These are phyloP conservation scores for Fusarium sp. DNA, from an alignment of 2,329 filamentous ascomycete genomes.

Conservation along the genomic window DNA sequence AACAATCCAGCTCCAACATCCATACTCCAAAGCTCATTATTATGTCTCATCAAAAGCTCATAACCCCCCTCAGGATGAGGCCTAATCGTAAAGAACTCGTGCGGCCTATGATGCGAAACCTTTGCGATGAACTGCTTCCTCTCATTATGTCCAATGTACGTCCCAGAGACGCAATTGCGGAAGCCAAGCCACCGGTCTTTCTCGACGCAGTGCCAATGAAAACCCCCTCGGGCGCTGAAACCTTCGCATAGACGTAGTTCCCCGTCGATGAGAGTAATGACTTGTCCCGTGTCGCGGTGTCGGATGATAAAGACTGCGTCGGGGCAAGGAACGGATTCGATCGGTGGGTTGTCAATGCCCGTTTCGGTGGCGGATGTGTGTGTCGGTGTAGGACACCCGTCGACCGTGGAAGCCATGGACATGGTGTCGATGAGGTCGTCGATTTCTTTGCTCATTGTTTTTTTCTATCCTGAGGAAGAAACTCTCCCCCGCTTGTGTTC, in stretches of 20 bases:
- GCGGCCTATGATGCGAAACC: conserved; percentile 39
- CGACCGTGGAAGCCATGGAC: conserved; percentile 37
- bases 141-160: conserved; percentile 50
- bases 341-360: background rate
- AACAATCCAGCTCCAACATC: conserved; percentile 34
- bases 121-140: conserved; percentile 37
- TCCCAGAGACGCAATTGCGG: conserved; percentile 49
- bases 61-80: conserved; percentile 49
- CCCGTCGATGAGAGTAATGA: conserved; percentile 49
- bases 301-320: conserved; percentile 49
- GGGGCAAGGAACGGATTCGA: conserved; percentile 41
- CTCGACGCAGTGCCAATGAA: conserved; percentile 55
- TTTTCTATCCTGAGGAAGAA: background rate
- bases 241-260: conserved; percentile 41
- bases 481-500: background rate
- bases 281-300: conserved; percentile 38
- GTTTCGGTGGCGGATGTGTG: conserved; percentile 23
- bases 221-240: conserved; percentile 34
- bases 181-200: conserved; percentile 55
- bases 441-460: conserved; percentile 33
- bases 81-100: conserved; percentile 49
- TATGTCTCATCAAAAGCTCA: conserved; percentile 47
- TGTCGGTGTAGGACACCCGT: conserved; percentile 31
- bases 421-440: conserved; percentile 30
- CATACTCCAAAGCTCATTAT: conserved; percentile 48